Conservation (phyloP, 75 land plant genomes). For the Gnetum montanum region DNA sequence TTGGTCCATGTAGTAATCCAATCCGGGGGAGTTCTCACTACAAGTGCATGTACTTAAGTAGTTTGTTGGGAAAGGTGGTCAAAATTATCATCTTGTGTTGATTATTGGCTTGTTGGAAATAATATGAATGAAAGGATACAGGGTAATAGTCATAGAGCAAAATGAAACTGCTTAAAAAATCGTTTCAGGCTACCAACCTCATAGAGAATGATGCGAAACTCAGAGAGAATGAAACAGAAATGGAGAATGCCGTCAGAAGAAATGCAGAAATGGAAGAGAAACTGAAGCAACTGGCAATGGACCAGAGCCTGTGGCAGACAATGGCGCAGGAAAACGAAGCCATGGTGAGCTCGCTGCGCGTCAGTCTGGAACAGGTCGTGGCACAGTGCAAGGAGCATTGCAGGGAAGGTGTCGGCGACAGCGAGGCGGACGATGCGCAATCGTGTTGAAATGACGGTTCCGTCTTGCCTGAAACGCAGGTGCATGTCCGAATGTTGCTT, state of each 20-base stretch:
- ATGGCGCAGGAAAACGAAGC: slow-evolving; percentile 53
- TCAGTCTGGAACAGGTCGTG: slow-evolving; percentile 60
- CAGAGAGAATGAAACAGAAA: slow-evolving; percentile 51
- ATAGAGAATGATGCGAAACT: too few relatives aligned
- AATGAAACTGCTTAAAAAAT: too few relatives aligned
- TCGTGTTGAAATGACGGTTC: slow-evolving; percentile 52
- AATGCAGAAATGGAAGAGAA: slow-evolving; percentile 64
- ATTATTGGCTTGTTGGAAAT: too few relatives aligned
- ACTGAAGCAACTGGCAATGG: slow-evolving; percentile 43
- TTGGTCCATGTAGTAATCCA: too few relatives aligned
- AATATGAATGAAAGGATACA: too few relatives aligned
- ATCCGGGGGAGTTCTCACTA: too few relatives aligned
- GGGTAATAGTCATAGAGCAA: too few relatives aligned
- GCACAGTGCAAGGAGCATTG: slow-evolving; percentile 57
- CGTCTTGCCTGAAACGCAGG: too few relatives aligned
- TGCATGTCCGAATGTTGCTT: slow-evolving; percentile 27
- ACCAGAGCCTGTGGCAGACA: slow-evolving; percentile 56
- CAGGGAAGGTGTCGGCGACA: slow-evolving; percentile 80
- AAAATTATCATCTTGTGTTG: too few relatives aligned
- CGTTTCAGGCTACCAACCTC: too few relatives aligned
- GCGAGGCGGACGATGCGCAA: slow-evolving; percentile 76
- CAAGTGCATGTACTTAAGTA: too few relatives aligned
- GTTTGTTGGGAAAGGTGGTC: too few relatives aligned
- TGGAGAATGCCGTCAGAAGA: slow-evolving; percentile 43
- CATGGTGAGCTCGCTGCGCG: slow-evolving; percentile 44